These are phyloP conservation scores for Nowakowskiella sp. DNA, from an alignment of 192 early-diverging fungal genomes.

Conservation along the genomic window DNA sequence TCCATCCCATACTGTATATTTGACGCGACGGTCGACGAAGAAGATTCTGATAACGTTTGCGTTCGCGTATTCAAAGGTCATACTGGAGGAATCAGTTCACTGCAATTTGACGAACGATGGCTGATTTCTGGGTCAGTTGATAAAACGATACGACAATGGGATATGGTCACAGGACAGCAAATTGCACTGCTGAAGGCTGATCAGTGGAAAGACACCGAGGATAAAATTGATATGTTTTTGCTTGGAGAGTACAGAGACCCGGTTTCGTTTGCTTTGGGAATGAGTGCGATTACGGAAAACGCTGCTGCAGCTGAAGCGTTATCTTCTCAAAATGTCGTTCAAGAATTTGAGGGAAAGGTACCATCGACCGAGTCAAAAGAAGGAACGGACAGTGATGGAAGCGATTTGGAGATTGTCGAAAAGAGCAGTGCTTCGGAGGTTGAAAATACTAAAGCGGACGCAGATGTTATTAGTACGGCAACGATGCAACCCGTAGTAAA, in stretches of 20 bases:
- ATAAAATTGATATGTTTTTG: conserved; percentile 14
- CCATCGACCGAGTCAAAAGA: too few relatives aligned
- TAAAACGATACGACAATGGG: conserved; percentile 37
- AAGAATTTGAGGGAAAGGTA: too few relatives aligned
- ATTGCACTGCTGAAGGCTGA: conserved; percentile 22
- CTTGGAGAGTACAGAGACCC: conserved; percentile 11
- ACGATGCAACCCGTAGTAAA: background rate
- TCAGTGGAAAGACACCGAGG: conserved; percentile 18
- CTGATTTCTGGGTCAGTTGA: conserved; percentile 27
- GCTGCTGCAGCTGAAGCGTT: too few relatives aligned
- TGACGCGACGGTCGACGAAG: conserved; percentile 8
- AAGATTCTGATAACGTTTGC: conserved; percentile 10
- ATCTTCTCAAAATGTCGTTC: too few relatives aligned
- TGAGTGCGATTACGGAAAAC: too few relatives aligned
- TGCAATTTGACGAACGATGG: conserved; percentile 30
- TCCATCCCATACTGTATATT: conserved; percentile 16
- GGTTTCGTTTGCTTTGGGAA: background rate
- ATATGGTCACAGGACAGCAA: conserved; percentile 26
- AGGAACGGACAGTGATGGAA: too few relatives aligned
- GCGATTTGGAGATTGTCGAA: background rate
- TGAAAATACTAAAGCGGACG: background rate
- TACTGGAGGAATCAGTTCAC: conserved; percentile 28
- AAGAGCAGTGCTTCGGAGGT: background rate
- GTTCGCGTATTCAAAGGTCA: conserved; percentile 23
- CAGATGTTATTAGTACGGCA: background rate